phyloP scores from a whole-genome alignment of 208 protist genomes.

The Phytomonas serpens region DNA sequence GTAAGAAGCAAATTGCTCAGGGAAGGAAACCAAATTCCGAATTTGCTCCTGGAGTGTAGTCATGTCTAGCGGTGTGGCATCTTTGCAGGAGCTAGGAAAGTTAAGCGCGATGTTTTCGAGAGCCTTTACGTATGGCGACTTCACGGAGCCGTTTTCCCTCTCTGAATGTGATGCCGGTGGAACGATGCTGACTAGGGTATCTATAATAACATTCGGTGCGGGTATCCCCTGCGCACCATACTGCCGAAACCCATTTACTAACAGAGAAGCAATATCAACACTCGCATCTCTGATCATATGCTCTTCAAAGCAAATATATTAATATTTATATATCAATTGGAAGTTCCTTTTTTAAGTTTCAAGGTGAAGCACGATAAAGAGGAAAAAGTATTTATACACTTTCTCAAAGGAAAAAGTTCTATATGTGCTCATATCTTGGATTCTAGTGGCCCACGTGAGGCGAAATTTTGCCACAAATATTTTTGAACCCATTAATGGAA shows the following conservation, averaged over 20 bases:
- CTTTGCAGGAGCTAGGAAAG: neutral
- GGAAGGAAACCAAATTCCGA: slow-evolving; percentile 19
- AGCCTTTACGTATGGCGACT: neutral
- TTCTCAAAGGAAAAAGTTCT: neutral
- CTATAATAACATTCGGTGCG: neutral
- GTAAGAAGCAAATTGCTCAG: slow-evolving; percentile 19
- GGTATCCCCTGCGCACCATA: neutral
- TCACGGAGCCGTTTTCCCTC: neutral
- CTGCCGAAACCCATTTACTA: neutral
- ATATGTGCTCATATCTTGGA: neutral
- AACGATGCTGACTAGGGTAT: neutral
- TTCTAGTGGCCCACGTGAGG: neutral
- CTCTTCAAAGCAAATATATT: neutral
- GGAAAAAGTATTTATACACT: neutral
- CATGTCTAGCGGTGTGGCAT: neutral
- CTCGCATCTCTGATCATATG: neutral
- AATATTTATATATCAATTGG: neutral
- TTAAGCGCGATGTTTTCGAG: neutral
- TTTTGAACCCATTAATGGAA: neutral
- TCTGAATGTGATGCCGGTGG: neutral
- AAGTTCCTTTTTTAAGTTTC: neutral
- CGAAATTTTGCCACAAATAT: neutral
- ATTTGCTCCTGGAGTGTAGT: slow-evolving; percentile 9
- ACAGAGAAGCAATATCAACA: neutral
- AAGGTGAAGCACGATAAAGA: neutral